Base-by-base conservation (phyloP, 805 yeast genomes). In the Isabelozyma heimii region DNA sequence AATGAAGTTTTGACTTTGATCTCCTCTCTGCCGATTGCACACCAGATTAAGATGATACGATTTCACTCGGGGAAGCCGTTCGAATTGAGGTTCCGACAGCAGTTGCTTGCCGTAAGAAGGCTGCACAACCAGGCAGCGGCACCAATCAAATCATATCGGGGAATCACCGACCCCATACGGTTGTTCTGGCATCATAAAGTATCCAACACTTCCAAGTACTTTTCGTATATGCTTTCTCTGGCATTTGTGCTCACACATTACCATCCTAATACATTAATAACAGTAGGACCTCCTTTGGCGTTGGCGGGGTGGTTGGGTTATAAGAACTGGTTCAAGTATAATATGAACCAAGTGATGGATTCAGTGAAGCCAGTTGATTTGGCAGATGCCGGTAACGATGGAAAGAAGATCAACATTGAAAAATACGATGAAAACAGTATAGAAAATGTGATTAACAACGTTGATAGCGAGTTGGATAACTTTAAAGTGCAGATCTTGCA, bases 401-500 rank as follows among this genome's bases (percentile, higher is more conserved):
- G 48, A 17, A 53, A 53, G 26, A 43, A 35, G 10, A 51, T 70
- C 26, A 47, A 55, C 8, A 51, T 67, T n/a, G 47, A 49, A 28
- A 50, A 51, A 24, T 73, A 73, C 54, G 72, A 73, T 51, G 76
- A 70, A 49, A 52, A 63, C 16, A 59, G 56, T 28, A 42, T 69
- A 2, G 52, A 55, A 17, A 65, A 66, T 47, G 73, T 70, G 12
- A 17, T 65, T 13, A 47, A 56, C 14, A 76, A 76, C 4, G 56
- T 72, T 17, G 76, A 73, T 10, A 69, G 60, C 48, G 70, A 69
- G 54, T 72, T 57, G 52, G 76, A 70, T 47, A 60, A 62, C 45
- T 67, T 72, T 50, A 64, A 57, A 40, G 38, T 46, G 7, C 69
- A 72, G 47, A 52, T 72, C 3, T 40, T 64, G 3, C 60, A 64